Percentiles rank a stretch among this genome's conserved stretches.
These are phyloP conservation scores for Diaporthe helianthi DNA, from an alignment of 2,329 filamentous ascomycete genomes.

Conservation along the genomic window DNA sequence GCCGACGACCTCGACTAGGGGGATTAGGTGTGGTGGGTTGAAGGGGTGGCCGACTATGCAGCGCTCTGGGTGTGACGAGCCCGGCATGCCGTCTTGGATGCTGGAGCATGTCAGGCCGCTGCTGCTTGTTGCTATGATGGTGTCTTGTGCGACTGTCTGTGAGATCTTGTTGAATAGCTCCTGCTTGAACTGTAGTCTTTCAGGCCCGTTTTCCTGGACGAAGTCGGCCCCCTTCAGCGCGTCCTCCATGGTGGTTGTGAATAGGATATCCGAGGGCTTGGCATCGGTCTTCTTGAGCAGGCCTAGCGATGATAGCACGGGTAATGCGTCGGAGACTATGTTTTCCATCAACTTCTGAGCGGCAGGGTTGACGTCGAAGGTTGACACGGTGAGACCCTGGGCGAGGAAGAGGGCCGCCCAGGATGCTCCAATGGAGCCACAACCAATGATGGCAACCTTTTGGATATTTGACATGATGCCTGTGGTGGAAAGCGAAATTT, in stretches of 20 bases:
- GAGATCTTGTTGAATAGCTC: conserved; percentile 46
- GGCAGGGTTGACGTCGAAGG: conserved; percentile 48
- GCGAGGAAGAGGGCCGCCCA: conserved; percentile 49
- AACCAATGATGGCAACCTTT: conserved; percentile 43
- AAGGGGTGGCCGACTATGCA: conserved; percentile 55
- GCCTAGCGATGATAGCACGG: conserved; percentile 30
- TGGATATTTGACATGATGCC: conserved; percentile 32
- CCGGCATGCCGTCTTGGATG: conserved; percentile 39
- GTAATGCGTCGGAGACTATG: conserved; percentile 26
- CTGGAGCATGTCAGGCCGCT: conserved; percentile 46
- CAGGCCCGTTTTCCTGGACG: conserved; percentile 50
- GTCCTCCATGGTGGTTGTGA: conserved; percentile 28
- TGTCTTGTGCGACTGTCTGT: conserved; percentile 39
- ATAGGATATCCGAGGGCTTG: conserved; percentile 30
- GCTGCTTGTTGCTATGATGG: conserved; percentile 49
- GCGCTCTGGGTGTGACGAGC: conserved; percentile 41
- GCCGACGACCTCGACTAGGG: conserved; percentile 54
- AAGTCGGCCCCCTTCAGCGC: conserved; percentile 41
- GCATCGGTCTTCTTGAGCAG: conserved; percentile 32
- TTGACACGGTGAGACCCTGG: conserved; percentile 45
- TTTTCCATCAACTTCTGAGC: conserved; percentile 40
- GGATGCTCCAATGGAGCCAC: conserved; percentile 45
- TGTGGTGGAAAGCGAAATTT: neutral
- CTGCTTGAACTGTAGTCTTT: conserved; percentile 48
- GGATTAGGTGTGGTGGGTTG: conserved; percentile 56